phyloP scores from a whole-genome alignment of 2,329 filamentous ascomycete species.

The Ascochyta rabiei region DNA sequence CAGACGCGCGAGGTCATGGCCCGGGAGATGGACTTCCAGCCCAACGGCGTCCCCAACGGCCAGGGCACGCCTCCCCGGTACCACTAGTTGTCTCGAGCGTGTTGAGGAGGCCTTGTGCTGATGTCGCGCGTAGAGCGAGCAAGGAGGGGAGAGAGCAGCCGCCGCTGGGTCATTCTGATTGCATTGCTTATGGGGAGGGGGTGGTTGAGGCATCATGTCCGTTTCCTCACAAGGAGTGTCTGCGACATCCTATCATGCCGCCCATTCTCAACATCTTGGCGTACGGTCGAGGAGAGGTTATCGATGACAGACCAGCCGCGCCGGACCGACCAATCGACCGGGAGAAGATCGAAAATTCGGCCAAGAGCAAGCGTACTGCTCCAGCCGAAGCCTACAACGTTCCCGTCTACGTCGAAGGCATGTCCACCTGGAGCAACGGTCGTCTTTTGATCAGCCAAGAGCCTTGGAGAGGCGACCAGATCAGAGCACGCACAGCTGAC shows the following conservation, averaged over 20 bases:
- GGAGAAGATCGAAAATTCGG: no score
- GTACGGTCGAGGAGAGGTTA: background rate
- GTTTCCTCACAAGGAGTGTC: background rate
- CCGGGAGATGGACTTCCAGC: conserved; percentile 46
- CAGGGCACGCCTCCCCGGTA: conserved; percentile 45
- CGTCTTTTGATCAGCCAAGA: background rate
- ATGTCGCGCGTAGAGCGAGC: conserved; percentile 12
- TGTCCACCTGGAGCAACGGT: conserved; percentile 6
- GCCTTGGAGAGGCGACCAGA: conserved; percentile 2
- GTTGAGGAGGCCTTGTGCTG: conserved; percentile 21
- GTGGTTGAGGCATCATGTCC: background rate
- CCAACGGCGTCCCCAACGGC: conserved; percentile 34
- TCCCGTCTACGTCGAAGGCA: background rate
- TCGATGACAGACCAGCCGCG: background rate
- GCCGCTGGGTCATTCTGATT: background rate
- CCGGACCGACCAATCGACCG: background rate
- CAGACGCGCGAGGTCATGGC: conserved; percentile 58
- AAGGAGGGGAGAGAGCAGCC: background rate
- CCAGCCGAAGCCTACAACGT: background rate
- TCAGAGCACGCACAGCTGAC: background rate
- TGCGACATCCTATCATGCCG: background rate
- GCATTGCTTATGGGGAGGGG: background rate
- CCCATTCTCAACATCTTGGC: background rate
- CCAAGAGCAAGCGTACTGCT: background rate
- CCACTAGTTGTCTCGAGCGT: conserved; percentile 30